Conservation (phyloP, 345 rosid genomes). For the Arabidopsis suecica region DNA sequence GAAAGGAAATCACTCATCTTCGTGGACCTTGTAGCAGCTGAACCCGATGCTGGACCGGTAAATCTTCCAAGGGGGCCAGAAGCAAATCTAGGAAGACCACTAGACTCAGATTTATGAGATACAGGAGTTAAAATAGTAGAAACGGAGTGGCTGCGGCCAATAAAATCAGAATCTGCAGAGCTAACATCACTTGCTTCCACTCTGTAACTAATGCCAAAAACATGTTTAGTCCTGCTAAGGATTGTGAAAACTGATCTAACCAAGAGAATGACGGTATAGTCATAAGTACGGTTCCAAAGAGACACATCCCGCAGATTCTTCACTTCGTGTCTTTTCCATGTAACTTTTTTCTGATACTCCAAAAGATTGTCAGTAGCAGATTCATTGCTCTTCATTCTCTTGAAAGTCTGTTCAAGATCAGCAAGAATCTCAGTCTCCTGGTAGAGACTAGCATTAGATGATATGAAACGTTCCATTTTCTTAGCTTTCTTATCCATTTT, state of each 20-base stretch:
- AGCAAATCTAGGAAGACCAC: constrained; percentile 64
- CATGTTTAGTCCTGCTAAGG: constrained; percentile 62
- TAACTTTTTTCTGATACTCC: constrained; percentile 75
- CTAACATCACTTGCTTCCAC: constrained; percentile 54
- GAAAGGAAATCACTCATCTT: constrained; percentile 68
- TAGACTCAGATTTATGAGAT: constrained; percentile 57
- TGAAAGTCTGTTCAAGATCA: constrained; percentile 78
- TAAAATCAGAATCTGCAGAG: constrained; percentile 56
- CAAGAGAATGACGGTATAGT: constrained; percentile 70
- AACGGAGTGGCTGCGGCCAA: constrained; percentile 69
- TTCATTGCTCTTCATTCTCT: constrained; percentile 67
- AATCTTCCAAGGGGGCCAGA: constrained; percentile 78
- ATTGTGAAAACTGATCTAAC: constrained; percentile 85
- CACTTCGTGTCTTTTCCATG: constrained; percentile 88
- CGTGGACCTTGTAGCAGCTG: constrained; percentile 50
- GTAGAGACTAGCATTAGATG: constrained; percentile 69
- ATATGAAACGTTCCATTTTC: constrained; percentile 85
- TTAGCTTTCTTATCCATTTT: constrained; percentile 86
- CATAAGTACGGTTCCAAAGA: constrained; percentile 87
- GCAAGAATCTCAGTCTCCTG: constrained; percentile 92
- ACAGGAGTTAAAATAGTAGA: constrained; percentile 65
- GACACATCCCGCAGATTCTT: constrained; percentile 73
- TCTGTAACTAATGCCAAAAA: constrained; percentile 64
- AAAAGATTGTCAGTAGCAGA: constrained; percentile 61
- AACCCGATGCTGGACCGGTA: constrained; percentile 59